phyloP scores from a whole-genome alignment of 352 stramenopile species.

The Chrysophaeum taylorii region DNA sequence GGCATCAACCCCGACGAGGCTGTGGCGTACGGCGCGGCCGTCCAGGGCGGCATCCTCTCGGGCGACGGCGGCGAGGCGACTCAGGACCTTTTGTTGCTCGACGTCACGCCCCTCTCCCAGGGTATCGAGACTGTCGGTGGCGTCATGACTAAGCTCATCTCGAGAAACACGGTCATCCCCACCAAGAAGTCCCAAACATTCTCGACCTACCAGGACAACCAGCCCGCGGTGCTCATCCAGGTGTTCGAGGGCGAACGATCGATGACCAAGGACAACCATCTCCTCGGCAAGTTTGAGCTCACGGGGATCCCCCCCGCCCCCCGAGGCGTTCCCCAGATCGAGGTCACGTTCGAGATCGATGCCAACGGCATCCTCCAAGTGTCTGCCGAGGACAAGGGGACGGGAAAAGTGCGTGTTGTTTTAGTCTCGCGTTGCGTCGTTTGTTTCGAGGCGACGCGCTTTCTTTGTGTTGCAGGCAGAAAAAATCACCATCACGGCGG shows the following conservation, averaged over 20 bases:
- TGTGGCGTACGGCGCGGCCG: conserved; percentile 93
- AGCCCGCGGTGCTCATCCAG: conserved; percentile 78
- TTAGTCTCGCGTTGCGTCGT: no score
- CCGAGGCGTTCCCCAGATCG: conserved; percentile 95
- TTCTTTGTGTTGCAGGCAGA: no score
- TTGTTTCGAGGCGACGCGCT: no score
- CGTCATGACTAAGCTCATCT: conserved; percentile 98
- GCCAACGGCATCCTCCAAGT: conserved; percentile 98
- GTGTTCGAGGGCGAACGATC: conserved; percentile 97
- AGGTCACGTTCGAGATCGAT: conserved; percentile 97
- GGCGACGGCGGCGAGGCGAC: conserved; percentile 77
- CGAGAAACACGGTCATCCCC: conserved; percentile 91
- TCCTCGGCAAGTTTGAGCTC: conserved; percentile 98
- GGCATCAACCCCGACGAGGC: conserved; percentile 94
- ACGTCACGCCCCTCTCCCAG: conserved; percentile 91
- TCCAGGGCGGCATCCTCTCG: conserved; percentile 85
- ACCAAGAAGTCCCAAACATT: conserved; percentile 98
- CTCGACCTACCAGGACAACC: conserved; percentile 97
- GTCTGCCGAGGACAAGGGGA: conserved; percentile 93
- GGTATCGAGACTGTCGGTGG: conserved; percentile 96
- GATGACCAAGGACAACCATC: conserved; percentile 98
- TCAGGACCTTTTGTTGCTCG: conserved; percentile 88
- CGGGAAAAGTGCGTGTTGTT: no score
- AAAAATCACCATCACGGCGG: conserved; percentile 97
- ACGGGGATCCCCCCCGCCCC: conserved; percentile 90